A percentile compares a stretch with the other conserved stretches of the same genome.
Conservation (phyloP, 768 basidiomycete genomes). For the Rhodosporidiobolus sp. region DNA sequence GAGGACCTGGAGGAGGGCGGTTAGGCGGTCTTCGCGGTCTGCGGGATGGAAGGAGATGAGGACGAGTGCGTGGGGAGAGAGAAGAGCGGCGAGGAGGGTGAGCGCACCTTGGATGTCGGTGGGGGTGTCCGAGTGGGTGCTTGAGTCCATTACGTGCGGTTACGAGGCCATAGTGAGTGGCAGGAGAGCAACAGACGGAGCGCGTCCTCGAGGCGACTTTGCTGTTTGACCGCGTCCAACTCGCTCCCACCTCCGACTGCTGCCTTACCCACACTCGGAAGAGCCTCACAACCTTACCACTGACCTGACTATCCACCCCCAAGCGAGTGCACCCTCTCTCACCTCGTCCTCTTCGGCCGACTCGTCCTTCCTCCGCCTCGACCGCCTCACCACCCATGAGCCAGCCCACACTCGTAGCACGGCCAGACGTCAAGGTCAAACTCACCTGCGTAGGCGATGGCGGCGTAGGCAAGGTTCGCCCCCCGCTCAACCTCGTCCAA, state of each 20-base stretch:
- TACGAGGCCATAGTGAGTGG: neutral
- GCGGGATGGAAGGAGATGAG: neutral
- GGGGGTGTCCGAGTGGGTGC: neutral
- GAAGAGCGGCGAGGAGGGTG: neutral
- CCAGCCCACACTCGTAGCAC: conserved; percentile 6
- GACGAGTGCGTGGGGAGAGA: neutral
- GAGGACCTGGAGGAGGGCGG: conserved; percentile 20
- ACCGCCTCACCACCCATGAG: neutral
- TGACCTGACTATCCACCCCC: no score
- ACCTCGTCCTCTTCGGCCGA: neutral
- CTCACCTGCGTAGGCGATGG: conserved; percentile 40
- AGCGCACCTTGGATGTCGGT: neutral
- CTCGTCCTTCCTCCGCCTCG: neutral
- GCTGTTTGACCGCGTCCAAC: no score
- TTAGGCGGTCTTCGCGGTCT: conserved; percentile 14
- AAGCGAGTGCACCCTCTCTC: no score
- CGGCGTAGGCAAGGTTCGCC: conserved; percentile 46
- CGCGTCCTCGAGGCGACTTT: no score
- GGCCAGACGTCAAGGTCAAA: conserved; percentile 35
- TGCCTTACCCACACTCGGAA: no score
- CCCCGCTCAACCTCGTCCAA: neutral
- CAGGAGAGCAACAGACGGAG: neutral
- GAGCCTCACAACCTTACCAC: no score
- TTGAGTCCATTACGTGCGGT: neutral
- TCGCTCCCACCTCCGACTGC: no score